Evolutionary conservation across 495 filamentous ascomycete species (phyloP).

Genomic region (Aspergillus nanangensis): DNA sequence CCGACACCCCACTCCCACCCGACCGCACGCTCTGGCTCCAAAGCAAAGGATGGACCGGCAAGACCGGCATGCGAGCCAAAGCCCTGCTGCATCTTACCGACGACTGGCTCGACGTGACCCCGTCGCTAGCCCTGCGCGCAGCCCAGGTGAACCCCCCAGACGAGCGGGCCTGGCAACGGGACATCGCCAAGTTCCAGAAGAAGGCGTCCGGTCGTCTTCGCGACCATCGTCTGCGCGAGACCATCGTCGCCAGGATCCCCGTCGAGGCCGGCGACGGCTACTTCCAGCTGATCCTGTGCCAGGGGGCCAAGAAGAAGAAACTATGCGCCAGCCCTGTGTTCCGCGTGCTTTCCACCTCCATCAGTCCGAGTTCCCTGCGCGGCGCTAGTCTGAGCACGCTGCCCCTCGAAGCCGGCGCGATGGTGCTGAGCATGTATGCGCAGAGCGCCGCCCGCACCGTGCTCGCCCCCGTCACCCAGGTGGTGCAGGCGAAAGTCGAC

Average conservation of each 20-base stretch:
- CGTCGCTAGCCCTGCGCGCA: slow-evolving; percentile 37
- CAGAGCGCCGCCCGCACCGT: slow-evolving; percentile 41
- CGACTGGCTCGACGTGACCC: slow-evolving; percentile 63
- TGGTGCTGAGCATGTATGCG: slow-evolving; percentile 50
- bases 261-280: slow-evolving; percentile 61
- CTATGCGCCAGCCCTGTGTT: slow-evolving; percentile 63
- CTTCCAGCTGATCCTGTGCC: slow-evolving; percentile 59
- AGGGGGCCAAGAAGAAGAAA: slow-evolving; percentile 49
- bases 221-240: slow-evolving; percentile 53
- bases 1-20: slow-evolving; percentile 48
- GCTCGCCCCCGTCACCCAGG: slow-evolving; percentile 42
- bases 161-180: slow-evolving; percentile 63
- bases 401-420: slow-evolving; percentile 59
- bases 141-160: slow-evolving; percentile 44
- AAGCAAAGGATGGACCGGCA: slow-evolving; percentile 61
- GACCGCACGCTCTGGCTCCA: slow-evolving; percentile 63
- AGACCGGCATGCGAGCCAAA: slow-evolving; percentile 63
- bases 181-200: slow-evolving; percentile 55
- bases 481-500: slow-evolving; percentile 33
- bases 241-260: slow-evolving; percentile 58
- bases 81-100: slow-evolving; percentile 50
- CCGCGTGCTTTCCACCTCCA: slow-evolving; percentile 56
- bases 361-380: slow-evolving; percentile 52
- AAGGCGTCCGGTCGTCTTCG: slow-evolving; percentile 36
- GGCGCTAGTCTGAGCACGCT: slow-evolving; percentile 61